Conservation (phyloP, 768 basidiomycete species). For the Trametes coccinea region DNA sequence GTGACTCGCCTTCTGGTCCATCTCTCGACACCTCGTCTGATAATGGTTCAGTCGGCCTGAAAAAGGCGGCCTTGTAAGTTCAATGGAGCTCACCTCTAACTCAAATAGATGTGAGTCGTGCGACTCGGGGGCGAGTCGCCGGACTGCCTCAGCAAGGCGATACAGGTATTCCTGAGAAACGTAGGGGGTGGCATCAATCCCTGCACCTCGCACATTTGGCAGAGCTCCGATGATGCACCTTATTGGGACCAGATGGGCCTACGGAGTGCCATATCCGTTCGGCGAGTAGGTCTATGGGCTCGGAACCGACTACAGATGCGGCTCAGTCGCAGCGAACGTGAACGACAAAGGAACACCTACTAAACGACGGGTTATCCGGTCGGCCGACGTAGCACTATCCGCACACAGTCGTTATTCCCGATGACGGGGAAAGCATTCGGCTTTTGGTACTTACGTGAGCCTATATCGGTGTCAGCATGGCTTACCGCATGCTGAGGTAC, state of each 20-base stretch:
- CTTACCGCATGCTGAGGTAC: constrained; percentile 36
- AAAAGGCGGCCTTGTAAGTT: too few relatives aligned
- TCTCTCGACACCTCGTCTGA: constrained; percentile 29
- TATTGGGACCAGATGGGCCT: constrained; percentile 91
- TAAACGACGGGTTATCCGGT: constrained; percentile 85
- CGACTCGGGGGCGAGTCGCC: constrained; percentile 71
- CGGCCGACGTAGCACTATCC: constrained; percentile 82
- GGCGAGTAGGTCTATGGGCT: constrained; percentile 71
- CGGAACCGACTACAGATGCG: constrained; percentile 66
- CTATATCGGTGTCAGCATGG: constrained; percentile 22
- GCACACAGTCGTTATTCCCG: background rate
- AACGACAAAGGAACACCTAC: constrained; percentile 39
- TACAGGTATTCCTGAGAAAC: constrained; percentile 79
- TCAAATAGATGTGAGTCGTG: constrained; percentile 75
- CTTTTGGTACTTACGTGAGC: background rate
- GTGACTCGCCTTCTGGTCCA: constrained; percentile 19
- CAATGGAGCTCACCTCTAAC: constrained; percentile 57
- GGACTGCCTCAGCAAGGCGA: constrained; percentile 68
- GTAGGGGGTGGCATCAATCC: background rate
- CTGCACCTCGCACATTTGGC: background rate
- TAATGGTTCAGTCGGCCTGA: too few relatives aligned
- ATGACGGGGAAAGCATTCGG: background rate
- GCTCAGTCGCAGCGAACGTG: too few relatives aligned
- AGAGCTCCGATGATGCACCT: constrained; percentile 44
- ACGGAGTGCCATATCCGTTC: constrained; percentile 68